Conservation (phyloP, 2,329 filamentous ascomycete genomes). For the Stachybotrys chlorohalonatus region DNA sequence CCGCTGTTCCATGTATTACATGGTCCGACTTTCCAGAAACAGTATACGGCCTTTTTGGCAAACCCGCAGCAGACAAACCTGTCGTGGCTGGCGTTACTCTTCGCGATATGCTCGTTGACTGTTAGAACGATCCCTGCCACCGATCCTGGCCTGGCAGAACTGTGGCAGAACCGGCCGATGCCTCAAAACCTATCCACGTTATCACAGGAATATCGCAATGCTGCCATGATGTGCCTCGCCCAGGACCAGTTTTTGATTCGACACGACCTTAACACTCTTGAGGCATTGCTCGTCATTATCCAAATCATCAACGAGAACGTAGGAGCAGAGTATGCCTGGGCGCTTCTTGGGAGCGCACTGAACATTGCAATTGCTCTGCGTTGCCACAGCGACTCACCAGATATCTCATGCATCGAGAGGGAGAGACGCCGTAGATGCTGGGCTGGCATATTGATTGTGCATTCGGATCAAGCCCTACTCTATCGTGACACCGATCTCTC, state of each 20-base stretch:
- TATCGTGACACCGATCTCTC: conserved; percentile 8
- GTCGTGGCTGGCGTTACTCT: conserved; percentile 9
- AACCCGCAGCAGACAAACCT: conserved; percentile 2
- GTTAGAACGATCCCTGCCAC: conserved; percentile 3
- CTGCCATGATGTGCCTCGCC: conserved; percentile 6
- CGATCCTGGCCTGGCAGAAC: conserved; percentile 4
- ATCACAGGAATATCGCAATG: conserved; percentile 3
- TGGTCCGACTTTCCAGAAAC: conserved; percentile 8
- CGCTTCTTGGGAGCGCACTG: conserved; percentile 8
- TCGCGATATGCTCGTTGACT: conserved; percentile 7
- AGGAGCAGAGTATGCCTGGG: conserved; percentile 7
- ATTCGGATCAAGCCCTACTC: conserved; percentile 7
- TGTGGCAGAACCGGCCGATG: conserved; percentile 1
- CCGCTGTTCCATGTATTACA: conserved; percentile 9
- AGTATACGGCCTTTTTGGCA: conserved; percentile 5
- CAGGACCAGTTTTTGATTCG: conserved; percentile 8
- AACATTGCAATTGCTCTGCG: conserved; percentile 6
- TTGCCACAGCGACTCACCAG: conserved; percentile 4
- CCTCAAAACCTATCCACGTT: background rate
- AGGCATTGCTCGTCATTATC: conserved; percentile 5
- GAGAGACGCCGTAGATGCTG: conserved; percentile 10
- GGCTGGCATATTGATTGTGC: conserved; percentile 8
- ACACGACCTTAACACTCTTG: conserved; percentile 8
- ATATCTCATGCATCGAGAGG: conserved; percentile 2
- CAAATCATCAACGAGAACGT: conserved; percentile 6